Evolutionary conservation across 495 filamentous ascomycete species (phyloP).

Genomic region (Pseudotulostoma volvatum): DNA sequence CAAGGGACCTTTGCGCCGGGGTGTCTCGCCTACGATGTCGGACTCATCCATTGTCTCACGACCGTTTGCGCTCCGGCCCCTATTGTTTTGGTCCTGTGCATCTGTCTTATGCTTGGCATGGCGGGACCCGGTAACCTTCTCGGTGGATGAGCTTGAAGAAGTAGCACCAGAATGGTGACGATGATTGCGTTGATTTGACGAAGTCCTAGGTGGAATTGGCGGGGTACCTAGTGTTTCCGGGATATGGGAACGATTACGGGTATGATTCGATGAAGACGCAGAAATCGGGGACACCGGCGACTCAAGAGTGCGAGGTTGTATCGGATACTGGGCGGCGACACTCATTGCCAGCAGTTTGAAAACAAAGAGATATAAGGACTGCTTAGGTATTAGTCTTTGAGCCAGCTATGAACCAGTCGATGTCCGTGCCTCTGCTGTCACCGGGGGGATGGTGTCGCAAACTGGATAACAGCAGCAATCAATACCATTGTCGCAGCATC

Average conservation of each 20-base stretch:
- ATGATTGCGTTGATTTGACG: slow-evolving; percentile 25
- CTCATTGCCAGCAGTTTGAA: slow-evolving; percentile 26
- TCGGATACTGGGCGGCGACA: slow-evolving; percentile 20
- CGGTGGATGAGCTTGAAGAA: slow-evolving; percentile 9
- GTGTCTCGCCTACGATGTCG: slow-evolving; percentile 12
- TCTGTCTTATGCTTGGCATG: slow-evolving; percentile 19
- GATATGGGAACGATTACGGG: slow-evolving; percentile 19
- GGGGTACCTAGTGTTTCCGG: slow-evolving; percentile 26
- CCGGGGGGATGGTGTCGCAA: too few species aligned
- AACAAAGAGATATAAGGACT: slow-evolving; percentile 17
- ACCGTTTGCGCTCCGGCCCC: too few species aligned
- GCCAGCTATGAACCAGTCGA: slow-evolving; percentile 1
- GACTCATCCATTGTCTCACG: slow-evolving; percentile 19
- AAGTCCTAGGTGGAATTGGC: slow-evolving; percentile 28
- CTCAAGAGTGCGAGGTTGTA: slow-evolving; percentile 20
- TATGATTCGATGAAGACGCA: slow-evolving; percentile 15
- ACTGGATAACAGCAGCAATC: too few species aligned
- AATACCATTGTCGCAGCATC: too few species aligned
- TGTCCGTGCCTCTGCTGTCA: not conserved
- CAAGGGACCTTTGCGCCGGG: slow-evolving; percentile 16
- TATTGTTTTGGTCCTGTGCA: slow-evolving; percentile 12
- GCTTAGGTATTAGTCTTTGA: not conserved
- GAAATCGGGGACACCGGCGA: slow-evolving; percentile 16
- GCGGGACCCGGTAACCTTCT: slow-evolving; percentile 20
- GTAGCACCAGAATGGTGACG: slow-evolving; percentile 15